Conservation (phyloP, 2,329 filamentous ascomycete genomes). For the Trichoderma cornu-damae region DNA sequence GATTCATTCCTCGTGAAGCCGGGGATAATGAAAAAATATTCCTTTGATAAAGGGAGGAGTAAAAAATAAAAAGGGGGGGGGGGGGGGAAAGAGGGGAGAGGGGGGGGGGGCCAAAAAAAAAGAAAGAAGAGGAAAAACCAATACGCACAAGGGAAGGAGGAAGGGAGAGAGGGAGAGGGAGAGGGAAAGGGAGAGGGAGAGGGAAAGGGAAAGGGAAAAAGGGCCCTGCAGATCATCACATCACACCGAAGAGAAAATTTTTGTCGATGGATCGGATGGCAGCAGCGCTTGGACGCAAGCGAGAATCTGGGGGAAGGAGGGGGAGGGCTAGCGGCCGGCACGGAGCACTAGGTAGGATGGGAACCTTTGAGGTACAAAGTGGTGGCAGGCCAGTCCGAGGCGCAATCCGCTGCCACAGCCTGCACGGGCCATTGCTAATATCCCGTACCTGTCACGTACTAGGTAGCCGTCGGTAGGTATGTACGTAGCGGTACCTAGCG, state of each 20-base stretch:
- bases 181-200: too few relatives aligned
- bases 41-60: too few relatives aligned
- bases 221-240: slow-evolving; percentile 16
- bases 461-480: slow-evolving; percentile 1
- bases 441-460: slow-evolving; percentile 3
- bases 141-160: background rate
- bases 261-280: slow-evolving; percentile 14
- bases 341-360: slow-evolving; percentile 5
- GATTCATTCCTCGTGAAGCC: too few relatives aligned
- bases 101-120: background rate
- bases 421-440: slow-evolving; percentile 7
- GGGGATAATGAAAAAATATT: too few relatives aligned
- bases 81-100: background rate
- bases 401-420: background rate
- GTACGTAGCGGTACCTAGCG: too few relatives aligned
- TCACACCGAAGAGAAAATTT: slow-evolving; percentile 15
- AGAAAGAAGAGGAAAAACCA: background rate
- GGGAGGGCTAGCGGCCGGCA: slow-evolving; percentile 6
- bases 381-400: background rate
- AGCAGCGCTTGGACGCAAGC: slow-evolving; percentile 14
- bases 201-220: background rate
- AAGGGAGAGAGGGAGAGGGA: background rate
- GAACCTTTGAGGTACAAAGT: too few relatives aligned
- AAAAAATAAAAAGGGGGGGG: background rate
- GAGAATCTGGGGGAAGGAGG: slow-evolving; percentile 18